Conservation (phyloP, 2,329 filamentous ascomycete species). For the Westerdykella ornata region DNA sequence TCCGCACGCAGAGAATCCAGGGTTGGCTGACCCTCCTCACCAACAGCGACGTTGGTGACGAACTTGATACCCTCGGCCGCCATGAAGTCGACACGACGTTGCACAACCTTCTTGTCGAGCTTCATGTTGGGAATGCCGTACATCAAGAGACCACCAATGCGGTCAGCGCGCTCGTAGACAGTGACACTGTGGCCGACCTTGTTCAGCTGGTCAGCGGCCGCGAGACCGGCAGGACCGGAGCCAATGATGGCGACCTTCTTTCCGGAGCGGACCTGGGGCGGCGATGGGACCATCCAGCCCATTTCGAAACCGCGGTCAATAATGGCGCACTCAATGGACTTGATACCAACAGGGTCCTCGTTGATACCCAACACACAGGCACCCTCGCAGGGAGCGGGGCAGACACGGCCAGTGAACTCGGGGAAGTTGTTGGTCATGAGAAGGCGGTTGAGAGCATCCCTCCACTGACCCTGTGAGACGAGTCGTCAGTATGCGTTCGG, state of each 20-base stretch:
- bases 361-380: constrained; percentile 95
- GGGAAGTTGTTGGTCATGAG: constrained; percentile 99
- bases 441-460: constrained; percentile 82
- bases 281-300: constrained; percentile 90
- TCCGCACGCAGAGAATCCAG: constrained; percentile 65
- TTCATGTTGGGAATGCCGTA: constrained; percentile 99
- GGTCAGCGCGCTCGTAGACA: constrained; percentile 87
- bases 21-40: constrained; percentile 63
- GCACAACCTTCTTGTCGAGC: constrained; percentile 94
- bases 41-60: constrained; percentile 69
- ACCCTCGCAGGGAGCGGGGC: constrained; percentile 92
- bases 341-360: constrained; percentile 94
- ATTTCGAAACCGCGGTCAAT: constrained; percentile 96
- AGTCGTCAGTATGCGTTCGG: background rate
- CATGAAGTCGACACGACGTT: constrained; percentile 94
- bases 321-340: constrained; percentile 96
- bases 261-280: constrained; percentile 72
- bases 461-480: constrained; percentile 65
- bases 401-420: constrained; percentile 94
- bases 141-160: constrained; percentile 87
- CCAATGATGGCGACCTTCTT: constrained; percentile 86
- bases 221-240: constrained; percentile 85
- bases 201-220: constrained; percentile 89
- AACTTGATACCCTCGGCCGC: constrained; percentile 79
- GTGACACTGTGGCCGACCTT: constrained; percentile 82